Conservation (phyloP, 129 eudicot genomes). For the Tagetes patula region DNA sequence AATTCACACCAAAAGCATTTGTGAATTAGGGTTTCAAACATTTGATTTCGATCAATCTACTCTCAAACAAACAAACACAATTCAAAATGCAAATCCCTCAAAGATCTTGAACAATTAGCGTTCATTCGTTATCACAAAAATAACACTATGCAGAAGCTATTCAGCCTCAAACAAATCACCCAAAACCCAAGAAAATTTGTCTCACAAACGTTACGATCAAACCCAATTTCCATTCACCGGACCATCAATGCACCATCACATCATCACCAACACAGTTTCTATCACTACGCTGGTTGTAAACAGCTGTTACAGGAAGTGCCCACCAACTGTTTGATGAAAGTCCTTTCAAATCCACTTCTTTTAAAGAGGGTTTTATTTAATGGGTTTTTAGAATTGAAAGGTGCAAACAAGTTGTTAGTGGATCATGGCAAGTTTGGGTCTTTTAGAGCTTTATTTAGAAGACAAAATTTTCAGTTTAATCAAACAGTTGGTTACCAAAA, state of each 20-base stretch:
- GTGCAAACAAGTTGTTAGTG: constrained; percentile 34
- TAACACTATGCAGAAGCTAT: constrained; percentile 61
- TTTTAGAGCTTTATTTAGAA: constrained; percentile 29
- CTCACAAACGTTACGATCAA: constrained; percentile 33
- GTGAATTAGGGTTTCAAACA: constrained; percentile 24
- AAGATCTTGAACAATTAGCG: background rate
- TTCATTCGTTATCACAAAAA: background rate
- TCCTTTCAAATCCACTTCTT: constrained; percentile 37
- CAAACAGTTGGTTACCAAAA: constrained; percentile 40
- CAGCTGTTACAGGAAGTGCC: constrained; percentile 28
- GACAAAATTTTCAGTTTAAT: constrained; percentile 30
- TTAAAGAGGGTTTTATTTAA: constrained; percentile 31
- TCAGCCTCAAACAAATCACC: constrained; percentile 47
- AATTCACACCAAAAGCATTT: background rate
- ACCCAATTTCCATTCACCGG: constrained; percentile 39
- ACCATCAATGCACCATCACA: constrained; percentile 21
- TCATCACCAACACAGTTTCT: constrained; percentile 25
- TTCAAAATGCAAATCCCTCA: constrained; percentile 9
- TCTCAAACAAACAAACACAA: constrained; percentile 10
- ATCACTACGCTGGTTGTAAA: constrained; percentile 26
- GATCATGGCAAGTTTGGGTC: constrained; percentile 32
- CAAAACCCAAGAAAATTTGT: constrained; percentile 40
- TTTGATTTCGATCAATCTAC: background rate
- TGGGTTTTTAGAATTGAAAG: constrained; percentile 42
- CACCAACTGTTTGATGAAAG: constrained; percentile 33